Conservation (phyloP, 2,329 filamentous ascomycete genomes). For the Ophiostoma triangulosporum region DNA sequence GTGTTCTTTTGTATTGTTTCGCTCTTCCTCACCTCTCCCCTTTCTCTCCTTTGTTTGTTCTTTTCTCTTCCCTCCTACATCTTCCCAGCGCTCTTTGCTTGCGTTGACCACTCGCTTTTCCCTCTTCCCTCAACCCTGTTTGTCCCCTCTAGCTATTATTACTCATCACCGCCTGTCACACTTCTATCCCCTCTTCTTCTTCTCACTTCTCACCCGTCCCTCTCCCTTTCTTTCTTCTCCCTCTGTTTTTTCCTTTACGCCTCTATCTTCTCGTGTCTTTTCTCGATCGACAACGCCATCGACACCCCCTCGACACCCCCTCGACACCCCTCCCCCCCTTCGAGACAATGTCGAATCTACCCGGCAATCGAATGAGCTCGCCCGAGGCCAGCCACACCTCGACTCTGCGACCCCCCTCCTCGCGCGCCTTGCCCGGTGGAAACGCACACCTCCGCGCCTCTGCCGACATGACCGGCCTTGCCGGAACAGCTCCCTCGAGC, state of each 20-base stretch:
- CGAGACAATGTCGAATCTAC: slow-evolving; percentile 58
- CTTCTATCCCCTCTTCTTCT: not conserved
- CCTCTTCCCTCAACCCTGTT: not conserved
- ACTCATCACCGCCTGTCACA: not conserved
- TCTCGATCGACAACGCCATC: not conserved
- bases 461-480: slow-evolving; percentile 83
- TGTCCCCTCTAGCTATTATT: not conserved
- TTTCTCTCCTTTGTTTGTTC: slow-evolving; percentile 2
- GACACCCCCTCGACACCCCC: too few relatives aligned
- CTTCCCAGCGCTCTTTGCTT: not conserved
- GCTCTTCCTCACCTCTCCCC: slow-evolving; percentile 6
- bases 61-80: slow-evolving; percentile 3
- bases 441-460: slow-evolving; percentile 81
- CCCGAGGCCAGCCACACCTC: slow-evolving; percentile 77
- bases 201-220: not conserved
- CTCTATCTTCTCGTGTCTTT: not conserved
- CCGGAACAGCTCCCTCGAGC: slow-evolving; percentile 49
- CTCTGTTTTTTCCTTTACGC: not conserved
- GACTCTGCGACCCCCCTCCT: slow-evolving; percentile 68
- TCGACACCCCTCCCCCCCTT: slow-evolving; percentile 24
- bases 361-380: slow-evolving; percentile 90
- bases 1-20: not conserved
- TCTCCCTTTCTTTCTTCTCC: not conserved
- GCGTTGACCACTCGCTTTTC: not conserved
- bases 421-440: slow-evolving; percentile 61